These are phyloP conservation scores for Rhizophlyctis rosea DNA, from an alignment of 192 early-diverging fungal species.

Conservation along the genomic window DNA sequence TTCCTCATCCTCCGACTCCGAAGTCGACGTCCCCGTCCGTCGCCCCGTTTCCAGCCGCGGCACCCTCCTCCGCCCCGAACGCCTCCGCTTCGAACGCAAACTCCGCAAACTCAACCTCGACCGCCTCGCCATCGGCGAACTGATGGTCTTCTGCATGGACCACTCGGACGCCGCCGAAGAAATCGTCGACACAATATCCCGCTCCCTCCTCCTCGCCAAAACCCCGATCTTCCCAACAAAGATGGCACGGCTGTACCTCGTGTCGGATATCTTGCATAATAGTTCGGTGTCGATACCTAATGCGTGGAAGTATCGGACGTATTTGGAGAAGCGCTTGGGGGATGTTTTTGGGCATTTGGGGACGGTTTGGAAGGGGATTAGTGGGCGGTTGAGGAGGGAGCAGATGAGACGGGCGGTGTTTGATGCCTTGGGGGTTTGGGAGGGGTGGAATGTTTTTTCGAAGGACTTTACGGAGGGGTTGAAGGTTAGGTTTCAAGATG, in stretches of 20 bases:
- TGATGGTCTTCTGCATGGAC: constrained; percentile 82
- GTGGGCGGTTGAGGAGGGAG: constrained; percentile 77
- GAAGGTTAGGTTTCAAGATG: constrained; percentile 48
- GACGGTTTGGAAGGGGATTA: constrained; percentile 60
- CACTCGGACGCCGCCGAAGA: constrained; percentile 78
- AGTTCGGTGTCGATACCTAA: constrained; percentile 73
- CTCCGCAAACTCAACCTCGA: constrained; percentile 29
- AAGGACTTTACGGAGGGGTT: constrained; percentile 60
- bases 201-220: constrained; percentile 51
- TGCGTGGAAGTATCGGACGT: constrained; percentile 80
- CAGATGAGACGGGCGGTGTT: constrained; percentile 58
- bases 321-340: constrained; percentile 59
- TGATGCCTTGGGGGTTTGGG: constrained; percentile 77
- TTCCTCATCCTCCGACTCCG: constrained; percentile 41
- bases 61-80: constrained; percentile 13
- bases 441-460: constrained; percentile 86
- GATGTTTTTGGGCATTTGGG: constrained; percentile 71
- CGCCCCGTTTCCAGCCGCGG: constrained; percentile 5
- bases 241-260: constrained; percentile 72
- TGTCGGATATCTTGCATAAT: constrained; percentile 92
- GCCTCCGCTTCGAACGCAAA: constrained; percentile 25
- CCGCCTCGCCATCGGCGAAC: constrained; percentile 61
- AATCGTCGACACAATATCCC: constrained; percentile 66
- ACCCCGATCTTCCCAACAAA: constrained; percentile 61
- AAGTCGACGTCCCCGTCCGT: constrained; percentile 24